Conservation (phyloP, 306 rosid species). For the Ormosia emarginata region DNA sequence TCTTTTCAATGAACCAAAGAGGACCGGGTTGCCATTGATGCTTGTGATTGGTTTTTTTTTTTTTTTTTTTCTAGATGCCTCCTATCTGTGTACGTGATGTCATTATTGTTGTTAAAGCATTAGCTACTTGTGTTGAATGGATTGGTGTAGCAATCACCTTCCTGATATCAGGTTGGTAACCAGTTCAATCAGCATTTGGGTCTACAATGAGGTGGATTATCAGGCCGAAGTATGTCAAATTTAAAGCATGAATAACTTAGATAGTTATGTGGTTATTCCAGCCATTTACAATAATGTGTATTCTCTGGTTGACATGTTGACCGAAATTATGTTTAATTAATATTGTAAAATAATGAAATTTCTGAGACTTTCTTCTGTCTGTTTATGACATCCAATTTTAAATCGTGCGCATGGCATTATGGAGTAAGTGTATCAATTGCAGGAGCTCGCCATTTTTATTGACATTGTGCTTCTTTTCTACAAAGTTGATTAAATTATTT, state of each 20-base stretch:
- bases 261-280: too few species aligned
- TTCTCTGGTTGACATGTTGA: background rate
- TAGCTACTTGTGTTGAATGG: constrained; percentile 10
- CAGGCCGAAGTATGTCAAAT: background rate
- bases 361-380: background rate
- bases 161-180: background rate
- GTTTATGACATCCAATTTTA: too few species aligned
- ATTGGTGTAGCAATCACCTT: constrained; percentile 24
- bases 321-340: background rate
- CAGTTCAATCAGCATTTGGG: background rate
- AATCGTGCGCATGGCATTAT: too few species aligned
- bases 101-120: background rate
- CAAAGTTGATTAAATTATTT: background rate
- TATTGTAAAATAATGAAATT: background rate
- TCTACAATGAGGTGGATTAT: background rate
- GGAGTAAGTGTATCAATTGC: background rate
- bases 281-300: too few species aligned
- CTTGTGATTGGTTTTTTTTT: background rate
- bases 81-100: background rate
- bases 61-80: background rate
- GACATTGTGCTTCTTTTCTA: background rate
- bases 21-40: background rate
- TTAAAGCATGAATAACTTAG: constrained; percentile 9
- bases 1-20: background rate
- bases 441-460: too few species aligned